Conservation (phyloP, 257 asterid species). For the Gentiana dahurica region DNA sequence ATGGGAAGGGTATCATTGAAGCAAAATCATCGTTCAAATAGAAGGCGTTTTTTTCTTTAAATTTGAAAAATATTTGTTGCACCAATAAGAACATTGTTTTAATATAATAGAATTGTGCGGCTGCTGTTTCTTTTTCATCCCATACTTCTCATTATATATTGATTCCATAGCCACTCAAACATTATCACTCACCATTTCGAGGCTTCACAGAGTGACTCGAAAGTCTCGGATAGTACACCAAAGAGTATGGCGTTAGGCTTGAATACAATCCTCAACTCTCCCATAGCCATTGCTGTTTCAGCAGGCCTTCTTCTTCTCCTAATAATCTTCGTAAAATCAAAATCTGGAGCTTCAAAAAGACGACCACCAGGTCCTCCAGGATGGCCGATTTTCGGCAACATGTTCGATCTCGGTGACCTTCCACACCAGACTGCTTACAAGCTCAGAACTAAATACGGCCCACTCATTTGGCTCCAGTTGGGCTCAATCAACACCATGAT, state of each 20-base stretch:
- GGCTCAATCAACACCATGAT: slow-evolving; percentile 49
- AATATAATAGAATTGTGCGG: too few relatives aligned
- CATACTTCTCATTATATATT: too few relatives aligned
- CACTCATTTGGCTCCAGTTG: slow-evolving; percentile 35
- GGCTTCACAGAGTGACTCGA: not conserved
- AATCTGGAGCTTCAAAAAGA: not conserved
- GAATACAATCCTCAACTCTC: slow-evolving; percentile 14
- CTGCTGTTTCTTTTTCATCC: too few relatives aligned
- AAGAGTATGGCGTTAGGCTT: slow-evolving; percentile 15
- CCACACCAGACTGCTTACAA: slow-evolving; percentile 36
- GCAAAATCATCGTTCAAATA: too few relatives aligned
- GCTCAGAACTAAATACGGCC: slow-evolving; percentile 25
- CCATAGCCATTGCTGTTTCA: slow-evolving; percentile 21
- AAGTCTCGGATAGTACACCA: not conserved
- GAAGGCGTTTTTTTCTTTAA: too few relatives aligned
- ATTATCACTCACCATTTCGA: too few relatives aligned
- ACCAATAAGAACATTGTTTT: too few relatives aligned
- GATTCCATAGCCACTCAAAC: too few relatives aligned
- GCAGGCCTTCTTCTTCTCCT: slow-evolving; percentile 22
- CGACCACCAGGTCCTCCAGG: slow-evolving; percentile 48
- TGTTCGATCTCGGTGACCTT: slow-evolving; percentile 35
- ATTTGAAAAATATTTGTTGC: too few relatives aligned
- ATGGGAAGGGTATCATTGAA: too few relatives aligned
- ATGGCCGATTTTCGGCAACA: slow-evolving; percentile 41
- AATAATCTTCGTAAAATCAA: slow-evolving; percentile 5